Percentiles rank a stretch among this genome's conserved stretches.
These are phyloP conservation scores for Fusarium dimerum DNA, from an alignment of 2,329 filamentous ascomycete species.

Conservation along the genomic window DNA sequence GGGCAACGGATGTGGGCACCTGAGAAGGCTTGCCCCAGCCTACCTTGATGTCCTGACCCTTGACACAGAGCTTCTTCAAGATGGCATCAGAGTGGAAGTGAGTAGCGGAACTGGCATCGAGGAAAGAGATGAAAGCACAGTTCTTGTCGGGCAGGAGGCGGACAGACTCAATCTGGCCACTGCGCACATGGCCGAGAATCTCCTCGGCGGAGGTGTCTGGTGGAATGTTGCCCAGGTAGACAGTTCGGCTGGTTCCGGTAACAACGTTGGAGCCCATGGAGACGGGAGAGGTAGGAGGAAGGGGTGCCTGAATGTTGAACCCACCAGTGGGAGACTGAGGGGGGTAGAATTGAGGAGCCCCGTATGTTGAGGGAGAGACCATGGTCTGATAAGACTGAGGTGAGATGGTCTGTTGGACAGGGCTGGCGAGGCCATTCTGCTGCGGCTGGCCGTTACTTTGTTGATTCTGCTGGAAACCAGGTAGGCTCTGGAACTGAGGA, in stretches of 20 bases:
- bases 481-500: constrained; percentile 86
- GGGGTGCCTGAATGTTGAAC: constrained; percentile 60
- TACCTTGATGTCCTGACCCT: constrained; percentile 98
- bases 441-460: constrained; percentile 57
- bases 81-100: constrained; percentile 99
- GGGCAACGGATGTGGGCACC: constrained; percentile 94
- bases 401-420: constrained; percentile 75
- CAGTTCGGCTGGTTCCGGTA: constrained; percentile 90
- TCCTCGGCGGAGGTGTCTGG: constrained; percentile 96
- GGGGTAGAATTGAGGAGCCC: constrained; percentile 79
- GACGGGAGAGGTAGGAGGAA: constrained; percentile 72
- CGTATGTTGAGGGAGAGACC: constrained; percentile 82
- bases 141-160: constrained; percentile 97
- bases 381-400: constrained; percentile 83
- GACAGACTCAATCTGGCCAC: constrained; percentile 98
- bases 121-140: constrained; percentile 98
- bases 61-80: constrained; percentile 98
- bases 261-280: constrained; percentile 77
- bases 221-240: constrained; percentile 98
- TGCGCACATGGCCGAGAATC: constrained; percentile 92
- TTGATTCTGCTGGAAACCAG: constrained; percentile 66
- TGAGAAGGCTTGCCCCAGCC: constrained; percentile 99
- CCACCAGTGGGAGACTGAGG: constrained; percentile 84
- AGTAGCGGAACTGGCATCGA: constrained; percentile 95
- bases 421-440: constrained; percentile 68